These are phyloP conservation scores for Adansonia digitata DNA, from an alignment of 345 rosid genomes.

Conservation along the genomic window DNA sequence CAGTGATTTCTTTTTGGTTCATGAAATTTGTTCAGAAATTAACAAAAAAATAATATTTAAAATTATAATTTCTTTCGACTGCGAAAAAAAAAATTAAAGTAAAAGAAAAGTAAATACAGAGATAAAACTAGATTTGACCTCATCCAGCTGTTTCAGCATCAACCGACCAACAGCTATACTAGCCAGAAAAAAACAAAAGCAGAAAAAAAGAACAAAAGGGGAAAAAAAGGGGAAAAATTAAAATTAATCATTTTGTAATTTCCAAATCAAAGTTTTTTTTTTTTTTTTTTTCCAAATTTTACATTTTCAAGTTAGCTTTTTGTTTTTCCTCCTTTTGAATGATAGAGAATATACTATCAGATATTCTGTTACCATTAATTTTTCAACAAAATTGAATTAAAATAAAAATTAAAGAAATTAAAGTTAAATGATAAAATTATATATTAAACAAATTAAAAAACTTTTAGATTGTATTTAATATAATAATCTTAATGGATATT, in stretches of 20 bases:
- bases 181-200: not conserved
- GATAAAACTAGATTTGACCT: not conserved
- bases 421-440: not conserved
- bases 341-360: too few relatives aligned
- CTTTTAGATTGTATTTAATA: too few relatives aligned
- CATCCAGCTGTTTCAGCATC: too few relatives aligned
- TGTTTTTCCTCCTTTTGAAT: not conserved
- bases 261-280: not conserved
- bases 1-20: not conserved
- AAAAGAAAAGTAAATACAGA: too few relatives aligned
- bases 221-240: too few relatives aligned
- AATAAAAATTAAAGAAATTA: too few relatives aligned
- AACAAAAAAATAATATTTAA: too few relatives aligned
- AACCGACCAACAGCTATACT: not conserved
- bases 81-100: too few relatives aligned
- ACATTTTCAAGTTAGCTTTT: not conserved
- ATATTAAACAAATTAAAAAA: too few relatives aligned
- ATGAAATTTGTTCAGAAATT: not conserved
- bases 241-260: too few relatives aligned
- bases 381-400: not conserved
- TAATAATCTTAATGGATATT: too few relatives aligned
- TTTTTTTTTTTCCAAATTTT: not conserved
- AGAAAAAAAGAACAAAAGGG: too few relatives aligned
- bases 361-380: not conserved
- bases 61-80: not conserved